Conservation (phyloP, 1,139 yeast species). For the Wickerhamiella infanticola region DNA sequence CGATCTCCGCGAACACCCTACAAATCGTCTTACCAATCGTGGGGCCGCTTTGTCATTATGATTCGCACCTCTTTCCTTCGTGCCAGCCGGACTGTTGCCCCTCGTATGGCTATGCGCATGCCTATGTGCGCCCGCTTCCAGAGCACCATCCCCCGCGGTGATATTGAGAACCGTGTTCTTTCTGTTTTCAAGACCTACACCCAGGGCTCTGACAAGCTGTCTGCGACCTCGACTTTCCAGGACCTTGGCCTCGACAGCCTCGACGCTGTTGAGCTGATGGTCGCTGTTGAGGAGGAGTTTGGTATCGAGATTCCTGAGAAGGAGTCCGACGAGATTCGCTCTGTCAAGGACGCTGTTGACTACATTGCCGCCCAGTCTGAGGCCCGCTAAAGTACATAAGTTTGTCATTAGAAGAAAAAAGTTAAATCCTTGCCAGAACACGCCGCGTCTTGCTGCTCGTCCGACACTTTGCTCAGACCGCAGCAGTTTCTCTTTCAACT, state of each 20-base stretch:
- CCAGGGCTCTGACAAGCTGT: constrained; percentile 28
- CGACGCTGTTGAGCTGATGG: constrained; percentile 72
- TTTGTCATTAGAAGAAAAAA: background rate
- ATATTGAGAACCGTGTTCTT: constrained; percentile 59
- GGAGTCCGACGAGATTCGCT: constrained; percentile 73
- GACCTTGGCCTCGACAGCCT: constrained; percentile 73
- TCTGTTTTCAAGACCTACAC: constrained; percentile 45
- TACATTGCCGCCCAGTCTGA: constrained; percentile 55
- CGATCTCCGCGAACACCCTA: background rate
- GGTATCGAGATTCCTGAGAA: constrained; percentile 67
- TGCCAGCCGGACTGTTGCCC: constrained; percentile 4
- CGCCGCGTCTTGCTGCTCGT: too few relatives aligned
- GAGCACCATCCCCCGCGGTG: constrained; percentile 52
- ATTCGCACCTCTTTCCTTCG: constrained; percentile 2
- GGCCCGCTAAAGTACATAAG: constrained; percentile 15
- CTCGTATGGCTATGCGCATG: constrained; percentile 3
- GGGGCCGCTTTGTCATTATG: constrained; percentile 1
- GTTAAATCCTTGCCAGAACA: too few relatives aligned
- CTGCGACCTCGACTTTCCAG: constrained; percentile 43
- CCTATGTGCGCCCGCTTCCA: constrained; percentile 18
- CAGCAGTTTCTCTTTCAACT: too few relatives aligned
- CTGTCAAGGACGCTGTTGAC: constrained; percentile 75
- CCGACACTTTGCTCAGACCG: too few relatives aligned
- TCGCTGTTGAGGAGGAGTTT: constrained; percentile 55
- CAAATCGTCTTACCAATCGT: background rate